Conservation (phyloP, 441 rosid species). For the Bruguiera hainesii region DNA sequence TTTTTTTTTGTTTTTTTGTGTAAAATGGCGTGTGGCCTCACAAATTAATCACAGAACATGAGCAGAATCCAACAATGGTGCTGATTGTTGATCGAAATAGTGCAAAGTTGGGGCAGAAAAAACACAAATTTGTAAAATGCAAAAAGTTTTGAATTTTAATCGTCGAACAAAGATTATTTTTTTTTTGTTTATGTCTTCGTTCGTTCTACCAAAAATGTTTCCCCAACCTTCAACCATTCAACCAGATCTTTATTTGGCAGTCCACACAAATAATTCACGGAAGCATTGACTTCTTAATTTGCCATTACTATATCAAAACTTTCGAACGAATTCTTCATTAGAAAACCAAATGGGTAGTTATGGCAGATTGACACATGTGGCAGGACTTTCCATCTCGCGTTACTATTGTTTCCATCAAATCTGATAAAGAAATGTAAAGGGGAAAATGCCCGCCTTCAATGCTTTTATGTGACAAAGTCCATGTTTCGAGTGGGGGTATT, state of each 20-base stretch:
- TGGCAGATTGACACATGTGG: neutral
- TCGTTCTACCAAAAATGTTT: no score
- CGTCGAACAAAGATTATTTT: no score
- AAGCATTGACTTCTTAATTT: conserved; percentile 1
- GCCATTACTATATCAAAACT: neutral
- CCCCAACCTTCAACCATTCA: no score
- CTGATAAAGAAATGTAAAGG: no score
- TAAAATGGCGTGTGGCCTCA: conserved; percentile 3
- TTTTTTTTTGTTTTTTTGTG: neutral
- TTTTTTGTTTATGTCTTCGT: no score
- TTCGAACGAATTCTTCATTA: neutral
- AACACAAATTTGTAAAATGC: no score
- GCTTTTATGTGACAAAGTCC: no score
- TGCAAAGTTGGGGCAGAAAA: neutral
- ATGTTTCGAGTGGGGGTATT: no score
- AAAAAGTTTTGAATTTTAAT: no score
- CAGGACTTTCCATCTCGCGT: no score
- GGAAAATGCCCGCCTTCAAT: no score
- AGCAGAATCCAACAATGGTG: neutral
- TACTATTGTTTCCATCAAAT: no score
- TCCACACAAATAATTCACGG: neutral
- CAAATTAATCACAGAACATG: neutral
- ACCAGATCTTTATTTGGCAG: neutral
- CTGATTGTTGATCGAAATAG: conserved; percentile 1
- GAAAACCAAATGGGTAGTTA: conserved; percentile 1